Percentiles rank a stretch among this genome's conserved stretches.
phyloP scores from a whole-genome alignment of 2,329 filamentous ascomycete genomes.

The Aspergillus japonicus region DNA sequence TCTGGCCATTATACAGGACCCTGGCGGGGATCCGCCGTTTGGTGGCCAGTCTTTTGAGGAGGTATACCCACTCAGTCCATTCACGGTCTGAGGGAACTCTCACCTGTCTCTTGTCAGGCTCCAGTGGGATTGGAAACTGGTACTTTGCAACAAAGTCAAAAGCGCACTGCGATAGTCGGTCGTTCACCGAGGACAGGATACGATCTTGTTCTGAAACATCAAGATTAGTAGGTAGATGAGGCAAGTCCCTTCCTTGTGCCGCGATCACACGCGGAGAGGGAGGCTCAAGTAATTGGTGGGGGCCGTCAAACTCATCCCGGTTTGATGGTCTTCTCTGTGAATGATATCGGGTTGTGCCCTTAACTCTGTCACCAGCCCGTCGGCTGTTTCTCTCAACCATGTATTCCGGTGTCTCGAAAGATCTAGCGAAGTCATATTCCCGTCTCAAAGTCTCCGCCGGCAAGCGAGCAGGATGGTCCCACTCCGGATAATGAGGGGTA shows the following conservation, averaged over 20 bases:
- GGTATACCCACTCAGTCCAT: conserved; percentile 90
- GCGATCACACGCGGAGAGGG: conserved; percentile 70
- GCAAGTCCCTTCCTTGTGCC: conserved; percentile 75
- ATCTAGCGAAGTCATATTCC: conserved; percentile 33
- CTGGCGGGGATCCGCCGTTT: conserved; percentile 81
- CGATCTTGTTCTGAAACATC: conserved; percentile 81
- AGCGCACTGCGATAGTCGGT: conserved; percentile 78
- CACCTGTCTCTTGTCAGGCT: conserved; percentile 76
- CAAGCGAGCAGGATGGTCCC: conserved; percentile 33
- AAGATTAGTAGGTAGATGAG: conserved; percentile 77
- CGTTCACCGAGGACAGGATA: conserved; percentile 77
- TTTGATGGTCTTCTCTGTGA: conserved; percentile 71
- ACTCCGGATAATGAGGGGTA: conserved; percentile 34
- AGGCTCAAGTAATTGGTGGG: conserved; percentile 75
- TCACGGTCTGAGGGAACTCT: conserved; percentile 74
- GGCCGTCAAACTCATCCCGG: conserved; percentile 85
- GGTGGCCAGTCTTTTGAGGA: conserved; percentile 80
- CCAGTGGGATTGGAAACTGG: conserved; percentile 82
- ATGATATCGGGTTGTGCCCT: conserved; percentile 35
- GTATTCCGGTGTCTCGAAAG: conserved; percentile 37
- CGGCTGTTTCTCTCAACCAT: conserved; percentile 38
- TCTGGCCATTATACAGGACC: conserved; percentile 83
- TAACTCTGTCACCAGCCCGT: conserved; percentile 32
- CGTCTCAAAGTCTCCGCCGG: conserved; percentile 33
- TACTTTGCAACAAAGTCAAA: conserved; percentile 91